Percentiles rank a stretch among this genome's conserved stretches.
These are phyloP conservation scores for Colletotrichum tabaci DNA, from an alignment of 2,329 filamentous ascomycete genomes.

Conservation along the genomic window DNA sequence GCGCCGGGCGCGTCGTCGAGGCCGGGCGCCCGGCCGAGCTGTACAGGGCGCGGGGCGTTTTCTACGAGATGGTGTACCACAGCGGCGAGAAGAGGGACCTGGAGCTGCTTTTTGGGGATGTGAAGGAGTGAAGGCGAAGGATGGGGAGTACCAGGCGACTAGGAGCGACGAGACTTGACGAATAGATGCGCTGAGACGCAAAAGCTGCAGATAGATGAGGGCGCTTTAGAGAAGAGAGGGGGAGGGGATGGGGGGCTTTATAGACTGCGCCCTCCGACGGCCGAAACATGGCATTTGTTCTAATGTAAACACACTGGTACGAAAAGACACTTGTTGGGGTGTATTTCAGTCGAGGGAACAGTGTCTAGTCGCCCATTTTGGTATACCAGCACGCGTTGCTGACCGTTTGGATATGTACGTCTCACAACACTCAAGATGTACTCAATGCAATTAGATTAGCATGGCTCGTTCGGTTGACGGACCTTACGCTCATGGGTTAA, in stretches of 20 bases:
- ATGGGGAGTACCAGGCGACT: neutral
- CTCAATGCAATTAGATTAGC: neutral
- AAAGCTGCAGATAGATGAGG: no score
- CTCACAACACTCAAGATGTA: neutral
- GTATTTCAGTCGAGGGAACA: no score
- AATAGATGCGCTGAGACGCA: neutral
- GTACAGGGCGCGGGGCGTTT: conserved; percentile 60
- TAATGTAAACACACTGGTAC: no score
- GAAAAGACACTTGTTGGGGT: no score
- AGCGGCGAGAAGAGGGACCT: conserved; percentile 67
- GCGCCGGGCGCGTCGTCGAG: conserved; percentile 67
- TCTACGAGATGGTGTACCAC: conserved; percentile 70
- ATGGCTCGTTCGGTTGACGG: no score
- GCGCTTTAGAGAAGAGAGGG: neutral
- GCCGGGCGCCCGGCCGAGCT: conserved; percentile 64
- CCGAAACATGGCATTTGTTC: no score
- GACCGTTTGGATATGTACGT: no score
- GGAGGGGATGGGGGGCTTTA: no score
- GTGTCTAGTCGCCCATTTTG: no score
- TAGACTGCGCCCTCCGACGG: neutral
- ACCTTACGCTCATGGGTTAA: neutral
- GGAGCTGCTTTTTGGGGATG: conserved; percentile 50
- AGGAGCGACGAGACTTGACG: neutral
- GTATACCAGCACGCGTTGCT: no score
- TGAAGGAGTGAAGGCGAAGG: neutral